A percentile compares a stretch with the other conserved stretches of the same genome.
phyloP scores from a whole-genome alignment of 352 stramenopile genomes.

The Phytophthora pluvialis region DNA sequence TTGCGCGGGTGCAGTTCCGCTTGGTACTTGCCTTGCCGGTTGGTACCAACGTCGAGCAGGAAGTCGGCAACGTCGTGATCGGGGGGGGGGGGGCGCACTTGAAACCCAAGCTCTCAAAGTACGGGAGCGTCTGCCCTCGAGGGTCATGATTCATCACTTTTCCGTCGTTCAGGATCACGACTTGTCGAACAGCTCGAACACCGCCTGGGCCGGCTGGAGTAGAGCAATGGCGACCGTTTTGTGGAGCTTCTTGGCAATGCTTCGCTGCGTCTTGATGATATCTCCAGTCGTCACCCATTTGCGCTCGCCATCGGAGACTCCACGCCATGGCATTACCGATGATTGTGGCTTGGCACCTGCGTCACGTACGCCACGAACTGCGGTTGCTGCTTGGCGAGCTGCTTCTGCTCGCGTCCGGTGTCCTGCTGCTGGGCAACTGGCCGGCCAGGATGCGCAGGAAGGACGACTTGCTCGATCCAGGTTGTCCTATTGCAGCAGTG shows the following conservation, averaged over 20 bases:
- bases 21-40: constrained; percentile 44
- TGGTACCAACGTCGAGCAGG: constrained; percentile 46
- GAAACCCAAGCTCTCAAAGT: constrained; percentile 41
- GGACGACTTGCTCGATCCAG: constrained; percentile 32
- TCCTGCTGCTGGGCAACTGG: constrained; percentile 29
- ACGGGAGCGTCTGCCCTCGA: constrained; percentile 51
- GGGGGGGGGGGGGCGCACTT: constrained; percentile 40
- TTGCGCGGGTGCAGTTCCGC: constrained; percentile 22
- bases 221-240: constrained; percentile 76
- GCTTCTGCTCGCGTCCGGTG: constrained; percentile 28
- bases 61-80: constrained; percentile 43
- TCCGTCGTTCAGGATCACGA: constrained; percentile 54
- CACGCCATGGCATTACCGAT: constrained; percentile 62
- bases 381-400: constrained; percentile 23
- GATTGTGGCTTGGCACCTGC: constrained; percentile 58
- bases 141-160: constrained; percentile 52
- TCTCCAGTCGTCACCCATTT: constrained; percentile 92
- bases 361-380: constrained; percentile 41
- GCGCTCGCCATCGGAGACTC: constrained; percentile 86
- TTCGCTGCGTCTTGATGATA: constrained; percentile 58
- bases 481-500: constrained; percentile 41
- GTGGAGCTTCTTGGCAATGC: constrained; percentile 51
- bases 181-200: constrained; percentile 63
- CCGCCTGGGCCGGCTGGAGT: constrained; percentile 72
- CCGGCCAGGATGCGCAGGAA: constrained; percentile 30